Evolutionary conservation across 805 yeast species (phyloP).

Genomic region (Babjeviella inositovora): DNA sequence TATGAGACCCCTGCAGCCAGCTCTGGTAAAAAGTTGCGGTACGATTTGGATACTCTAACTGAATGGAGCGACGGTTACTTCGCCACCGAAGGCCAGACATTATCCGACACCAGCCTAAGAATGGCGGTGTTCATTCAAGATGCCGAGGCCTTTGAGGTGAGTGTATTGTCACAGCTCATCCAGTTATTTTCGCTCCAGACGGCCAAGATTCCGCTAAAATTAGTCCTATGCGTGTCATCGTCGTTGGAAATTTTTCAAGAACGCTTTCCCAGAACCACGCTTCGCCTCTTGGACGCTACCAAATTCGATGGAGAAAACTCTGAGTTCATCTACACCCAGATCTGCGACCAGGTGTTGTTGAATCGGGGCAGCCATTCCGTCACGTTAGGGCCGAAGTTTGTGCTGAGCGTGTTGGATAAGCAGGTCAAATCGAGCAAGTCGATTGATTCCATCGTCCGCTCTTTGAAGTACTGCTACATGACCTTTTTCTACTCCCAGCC

Average conservation of each 20-base stretch:
- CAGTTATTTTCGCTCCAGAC: constrained; percentile 12
- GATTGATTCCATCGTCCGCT: no score
- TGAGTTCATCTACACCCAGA: no score
- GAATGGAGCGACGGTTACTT: constrained; percentile 10
- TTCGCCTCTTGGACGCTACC: no score
- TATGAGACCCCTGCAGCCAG: no score
- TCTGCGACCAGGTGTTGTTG: no score
- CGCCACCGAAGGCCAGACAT: constrained; percentile 1
- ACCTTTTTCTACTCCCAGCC: no score
- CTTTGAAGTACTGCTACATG: no score
- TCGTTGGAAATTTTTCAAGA: constrained; percentile 15
- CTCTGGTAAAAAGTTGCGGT: constrained; percentile 13
- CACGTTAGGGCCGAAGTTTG: no score
- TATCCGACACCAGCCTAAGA: constrained; percentile 1
- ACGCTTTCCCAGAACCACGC: constrained; percentile 10
- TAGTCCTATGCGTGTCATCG: constrained; percentile 14
- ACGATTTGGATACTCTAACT: constrained; percentile 14
- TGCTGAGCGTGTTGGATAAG: no score
- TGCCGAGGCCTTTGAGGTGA: constrained; percentile 15
- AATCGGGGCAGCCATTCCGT: no score
- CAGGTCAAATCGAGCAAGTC: no score
- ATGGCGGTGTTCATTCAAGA: constrained; percentile 15
- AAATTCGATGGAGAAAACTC: no score
- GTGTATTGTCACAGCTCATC: constrained; percentile 10
- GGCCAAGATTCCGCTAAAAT: constrained; percentile 10